Percentiles rank a stretch among this genome's conserved stretches.
These are phyloP conservation scores for Acanthamoeba culbertsoni DNA, from an alignment of 208 protist species.

Conservation along the genomic window DNA sequence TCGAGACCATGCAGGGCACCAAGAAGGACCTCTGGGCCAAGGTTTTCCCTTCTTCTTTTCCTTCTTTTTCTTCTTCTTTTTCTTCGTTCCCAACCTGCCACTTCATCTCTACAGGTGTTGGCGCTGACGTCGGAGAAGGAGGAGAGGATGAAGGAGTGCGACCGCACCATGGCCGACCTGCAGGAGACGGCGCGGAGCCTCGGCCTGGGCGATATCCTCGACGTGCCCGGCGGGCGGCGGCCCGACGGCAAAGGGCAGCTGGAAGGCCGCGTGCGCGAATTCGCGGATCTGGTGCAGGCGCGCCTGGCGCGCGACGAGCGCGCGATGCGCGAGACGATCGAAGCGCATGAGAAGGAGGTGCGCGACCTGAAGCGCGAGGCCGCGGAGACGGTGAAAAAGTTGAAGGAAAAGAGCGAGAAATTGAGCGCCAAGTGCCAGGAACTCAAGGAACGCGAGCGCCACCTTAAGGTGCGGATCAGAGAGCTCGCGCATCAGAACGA, in stretches of 20 bases:
- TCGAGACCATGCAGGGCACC: background rate
- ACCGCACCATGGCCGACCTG: background rate
- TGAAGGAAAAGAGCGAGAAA: background rate
- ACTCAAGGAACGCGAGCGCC: background rate
- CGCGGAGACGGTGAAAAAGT: background rate
- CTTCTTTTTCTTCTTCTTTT: background rate
- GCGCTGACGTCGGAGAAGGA: background rate
- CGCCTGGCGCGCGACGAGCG: background rate
- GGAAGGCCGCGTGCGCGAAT: background rate
- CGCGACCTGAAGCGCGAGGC: background rate
- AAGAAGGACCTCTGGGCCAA: constrained; percentile 31
- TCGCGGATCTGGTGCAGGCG: background rate
- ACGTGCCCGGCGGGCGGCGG: background rate
- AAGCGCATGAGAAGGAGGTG: background rate
- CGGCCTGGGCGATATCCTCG: background rate
- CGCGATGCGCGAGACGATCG: background rate
- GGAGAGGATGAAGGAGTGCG: background rate
- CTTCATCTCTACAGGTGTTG: background rate
- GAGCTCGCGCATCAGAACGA: background rate
- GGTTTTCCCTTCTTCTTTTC: background rate
- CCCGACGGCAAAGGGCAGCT: background rate
- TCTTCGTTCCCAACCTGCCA: background rate
- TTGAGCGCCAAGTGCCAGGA: background rate
- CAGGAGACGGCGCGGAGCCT: background rate
- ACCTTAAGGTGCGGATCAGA: background rate